Percentiles rank a stretch among this genome's conserved stretches.
Conservation (phyloP, 176 grass and related monocot species). For the Coix lacrymajobi region DNA sequence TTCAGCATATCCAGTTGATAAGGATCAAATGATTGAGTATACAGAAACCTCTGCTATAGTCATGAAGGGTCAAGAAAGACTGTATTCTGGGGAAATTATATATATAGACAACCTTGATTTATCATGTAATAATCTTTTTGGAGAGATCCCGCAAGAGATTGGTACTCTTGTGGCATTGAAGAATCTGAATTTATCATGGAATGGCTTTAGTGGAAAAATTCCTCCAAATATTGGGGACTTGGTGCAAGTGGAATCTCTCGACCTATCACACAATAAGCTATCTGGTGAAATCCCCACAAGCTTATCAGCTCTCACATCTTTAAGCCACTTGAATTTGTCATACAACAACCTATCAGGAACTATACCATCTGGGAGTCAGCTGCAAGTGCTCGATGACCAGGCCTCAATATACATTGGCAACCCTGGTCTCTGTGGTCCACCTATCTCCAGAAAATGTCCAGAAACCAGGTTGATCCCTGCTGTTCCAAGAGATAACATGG, state of each 20-base stretch:
- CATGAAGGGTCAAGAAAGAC: not conserved
- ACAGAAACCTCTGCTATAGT: not conserved
- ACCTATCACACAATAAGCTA: not conserved
- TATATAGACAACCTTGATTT: not conserved
- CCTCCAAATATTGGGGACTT: not conserved
- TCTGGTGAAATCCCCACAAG: not conserved
- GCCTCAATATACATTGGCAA: conserved; percentile 18
- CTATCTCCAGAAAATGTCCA: not conserved
- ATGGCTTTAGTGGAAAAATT: not conserved
- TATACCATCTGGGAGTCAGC: not conserved
- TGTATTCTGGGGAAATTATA: not conserved
- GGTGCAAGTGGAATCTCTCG: not conserved
- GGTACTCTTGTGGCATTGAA: not conserved
- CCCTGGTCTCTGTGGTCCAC: conserved; percentile 13
- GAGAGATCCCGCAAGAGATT: not conserved
- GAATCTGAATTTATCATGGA: conserved; percentile 9
- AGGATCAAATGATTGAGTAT: not conserved
- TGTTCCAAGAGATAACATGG: not conserved
- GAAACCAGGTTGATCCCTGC: not conserved
- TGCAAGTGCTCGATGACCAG: not conserved
- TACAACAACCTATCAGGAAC: not conserved
- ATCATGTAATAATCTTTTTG: not conserved
- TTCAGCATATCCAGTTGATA: too few species aligned
- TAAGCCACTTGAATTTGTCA: conserved; percentile 3
- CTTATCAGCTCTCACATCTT: not conserved